Conservation (phyloP, 1,139 yeast genomes). For the Protomyces macrosporus region DNA sequence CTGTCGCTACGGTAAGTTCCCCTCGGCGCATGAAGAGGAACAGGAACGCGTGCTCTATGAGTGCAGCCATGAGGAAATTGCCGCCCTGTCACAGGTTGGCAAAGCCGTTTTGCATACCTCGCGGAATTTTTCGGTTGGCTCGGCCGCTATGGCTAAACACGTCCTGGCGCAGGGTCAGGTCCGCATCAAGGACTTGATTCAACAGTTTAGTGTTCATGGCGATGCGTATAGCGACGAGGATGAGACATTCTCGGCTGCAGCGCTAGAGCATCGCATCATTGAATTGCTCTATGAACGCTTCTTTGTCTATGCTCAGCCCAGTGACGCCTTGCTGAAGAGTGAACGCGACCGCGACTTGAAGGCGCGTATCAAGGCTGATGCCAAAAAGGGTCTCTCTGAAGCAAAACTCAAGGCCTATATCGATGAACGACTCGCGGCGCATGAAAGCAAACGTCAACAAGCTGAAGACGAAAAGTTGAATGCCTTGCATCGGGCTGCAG, state of each 20-base stretch:
- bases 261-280: not conserved
- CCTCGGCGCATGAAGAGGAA: slow-evolving; percentile 6
- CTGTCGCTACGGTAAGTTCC: slow-evolving; percentile 37
- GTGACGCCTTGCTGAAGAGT: not conserved
- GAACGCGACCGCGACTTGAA: slow-evolving; percentile 1
- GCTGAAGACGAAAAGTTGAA: slow-evolving; percentile 1
- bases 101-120: slow-evolving; percentile 21
- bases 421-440: not conserved
- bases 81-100: slow-evolving; percentile 21
- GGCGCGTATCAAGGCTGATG: not conserved
- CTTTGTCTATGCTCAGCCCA: not conserved
- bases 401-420: not conserved
- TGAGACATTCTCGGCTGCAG: not conserved
- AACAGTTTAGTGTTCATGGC: not conserved
- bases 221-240: not conserved
- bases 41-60: slow-evolving; percentile 27
- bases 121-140: slow-evolving; percentile 29
- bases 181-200: not conserved
- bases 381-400: not conserved
- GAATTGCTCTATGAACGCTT: not conserved
- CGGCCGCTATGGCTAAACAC: slow-evolving; percentile 70
- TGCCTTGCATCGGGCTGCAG: slow-evolving; percentile 12
- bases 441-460: not conserved
- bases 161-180: slow-evolving; percentile 56
- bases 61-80: slow-evolving; percentile 21